These are phyloP conservation scores for Penicillium sp. DNA, from an alignment of 2,329 filamentous ascomycete species.

Conservation along the genomic window DNA sequence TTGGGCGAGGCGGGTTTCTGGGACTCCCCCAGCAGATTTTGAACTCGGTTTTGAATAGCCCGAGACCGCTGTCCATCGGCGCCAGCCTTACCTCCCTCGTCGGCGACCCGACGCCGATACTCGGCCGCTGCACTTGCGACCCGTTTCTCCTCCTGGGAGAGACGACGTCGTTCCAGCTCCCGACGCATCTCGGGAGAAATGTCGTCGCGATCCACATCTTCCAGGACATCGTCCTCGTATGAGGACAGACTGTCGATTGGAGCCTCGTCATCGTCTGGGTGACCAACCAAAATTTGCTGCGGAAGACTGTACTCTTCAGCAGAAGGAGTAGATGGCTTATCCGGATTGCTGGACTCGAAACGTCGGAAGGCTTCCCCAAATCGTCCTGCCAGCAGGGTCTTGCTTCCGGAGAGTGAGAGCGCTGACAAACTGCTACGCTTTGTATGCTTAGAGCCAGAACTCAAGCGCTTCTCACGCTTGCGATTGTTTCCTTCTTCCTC, in stretches of 20 bases:
- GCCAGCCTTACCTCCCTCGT: constrained; percentile 47
- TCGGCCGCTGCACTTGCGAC: constrained; percentile 85
- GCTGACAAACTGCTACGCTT: constrained; percentile 69
- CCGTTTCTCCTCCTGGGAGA: constrained; percentile 82
- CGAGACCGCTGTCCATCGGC: constrained; percentile 58
- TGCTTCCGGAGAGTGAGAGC: constrained; percentile 65
- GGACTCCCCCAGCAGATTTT: constrained; percentile 73
- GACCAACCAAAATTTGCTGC: constrained; percentile 62
- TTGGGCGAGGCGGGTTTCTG: constrained; percentile 55
- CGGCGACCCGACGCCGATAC: constrained; percentile 69
- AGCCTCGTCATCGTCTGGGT: constrained; percentile 66
- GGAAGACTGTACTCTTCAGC: constrained; percentile 41
- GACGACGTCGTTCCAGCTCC: constrained; percentile 73
- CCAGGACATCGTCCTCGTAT: constrained; percentile 46
- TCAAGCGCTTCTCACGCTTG: constrained; percentile 51
- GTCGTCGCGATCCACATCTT: constrained; percentile 61
- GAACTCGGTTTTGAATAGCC: constrained; percentile 88
- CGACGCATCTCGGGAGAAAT: constrained; percentile 82
- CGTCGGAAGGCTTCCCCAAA: constrained; percentile 92
- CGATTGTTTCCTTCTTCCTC: constrained; percentile 59
- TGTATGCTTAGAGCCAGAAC: constrained; percentile 54
- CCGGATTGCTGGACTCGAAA: constrained; percentile 61
- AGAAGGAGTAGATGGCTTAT: constrained; percentile 37
- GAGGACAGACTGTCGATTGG: constrained; percentile 48
- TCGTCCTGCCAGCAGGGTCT: constrained; percentile 75